Base-by-base conservation (phyloP, 2,329 filamentous ascomycete genomes). In the Cladobotryum protrusum region DNA sequence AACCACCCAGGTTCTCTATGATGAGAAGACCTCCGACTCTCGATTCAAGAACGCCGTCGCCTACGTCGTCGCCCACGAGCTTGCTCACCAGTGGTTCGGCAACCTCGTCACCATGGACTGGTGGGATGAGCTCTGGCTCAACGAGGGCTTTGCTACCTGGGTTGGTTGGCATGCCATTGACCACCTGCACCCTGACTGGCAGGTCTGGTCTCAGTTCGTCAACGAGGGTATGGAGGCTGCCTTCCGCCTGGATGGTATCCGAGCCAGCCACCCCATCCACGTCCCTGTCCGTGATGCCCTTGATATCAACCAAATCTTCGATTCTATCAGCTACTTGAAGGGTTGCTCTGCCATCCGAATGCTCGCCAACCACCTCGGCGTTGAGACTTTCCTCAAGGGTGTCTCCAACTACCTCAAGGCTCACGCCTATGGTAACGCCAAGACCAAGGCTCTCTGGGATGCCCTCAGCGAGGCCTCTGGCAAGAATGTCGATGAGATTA, bases 91-190 rank as follows among this genome's bases (percentile, higher is more conserved):
- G 72, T 96, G 91, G 91, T 96, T 96, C 60, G 90, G 90, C 35
- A 95, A 96, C 67, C 79, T 96, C 11, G 90, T 95, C 40, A 96
- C 91, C 5, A 96, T 96, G 90, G 89, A 95, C 67, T 96, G 90
- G 89, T 93, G 88, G 89, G 89, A 86, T 64, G 87, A 95, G 72
- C 79, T 93, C 37, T 96, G 90, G 90, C 78, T 95, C 47, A 95
- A 95, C 63, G 92, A 97, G 70, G 91, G 91, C 12, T 99, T 99
- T 64, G 93, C 93, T 39, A 99, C 93, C 3, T 97, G 92, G 92
- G 92, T 96, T 40, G 93, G 92, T 47, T 99, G 92, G 92, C 79
- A 91, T 54, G 91, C 90, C 9, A 83, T 91, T 52, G 89, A 97
- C 64, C 81, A 95, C 64, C 82, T 97, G 49, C 89, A 97, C 69